Evolutionary conservation across 2,329 filamentous ascomycete genomes (phyloP).

Genomic region (Calonectria pseudoreteaudii): DNA sequence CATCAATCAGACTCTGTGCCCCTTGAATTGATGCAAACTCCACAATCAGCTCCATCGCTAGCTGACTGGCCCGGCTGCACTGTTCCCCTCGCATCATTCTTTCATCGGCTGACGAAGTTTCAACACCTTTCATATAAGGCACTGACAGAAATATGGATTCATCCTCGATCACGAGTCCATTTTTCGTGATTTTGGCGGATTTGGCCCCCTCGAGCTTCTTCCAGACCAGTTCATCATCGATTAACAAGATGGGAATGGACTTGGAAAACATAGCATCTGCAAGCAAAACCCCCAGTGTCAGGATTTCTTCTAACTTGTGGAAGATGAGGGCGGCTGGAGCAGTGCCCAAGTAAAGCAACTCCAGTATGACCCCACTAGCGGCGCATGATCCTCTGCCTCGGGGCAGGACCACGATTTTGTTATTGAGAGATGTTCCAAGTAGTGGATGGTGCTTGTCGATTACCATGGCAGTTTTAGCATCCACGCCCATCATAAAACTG

Average conservation of each 20-base stretch:
- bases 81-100: neutral
- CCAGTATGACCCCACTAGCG: neutral
- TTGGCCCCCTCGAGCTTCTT: neutral
- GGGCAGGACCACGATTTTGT: neutral
- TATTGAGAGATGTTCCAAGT: neutral
- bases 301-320: neutral
- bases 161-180: neutral
- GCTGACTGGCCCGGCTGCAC: neutral
- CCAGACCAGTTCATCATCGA: neutral
- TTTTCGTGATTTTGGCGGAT: neutral
- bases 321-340: neutral
- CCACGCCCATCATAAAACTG: neutral
- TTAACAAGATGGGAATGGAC: neutral
- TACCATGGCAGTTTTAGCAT: neutral
- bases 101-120: neutral
- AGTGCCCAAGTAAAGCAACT: neutral
- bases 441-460: neutral
- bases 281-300: neutral
- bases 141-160: neutral
- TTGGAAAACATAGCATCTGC: slow-evolving; percentile 2
- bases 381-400: neutral
- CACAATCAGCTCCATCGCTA: neutral
- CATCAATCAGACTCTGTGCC: neutral
- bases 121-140: neutral
- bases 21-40: neutral